Evolutionary conservation across 495 filamentous ascomycete genomes (phyloP).

Genomic region (Talaromyces borbonicus): DNA sequence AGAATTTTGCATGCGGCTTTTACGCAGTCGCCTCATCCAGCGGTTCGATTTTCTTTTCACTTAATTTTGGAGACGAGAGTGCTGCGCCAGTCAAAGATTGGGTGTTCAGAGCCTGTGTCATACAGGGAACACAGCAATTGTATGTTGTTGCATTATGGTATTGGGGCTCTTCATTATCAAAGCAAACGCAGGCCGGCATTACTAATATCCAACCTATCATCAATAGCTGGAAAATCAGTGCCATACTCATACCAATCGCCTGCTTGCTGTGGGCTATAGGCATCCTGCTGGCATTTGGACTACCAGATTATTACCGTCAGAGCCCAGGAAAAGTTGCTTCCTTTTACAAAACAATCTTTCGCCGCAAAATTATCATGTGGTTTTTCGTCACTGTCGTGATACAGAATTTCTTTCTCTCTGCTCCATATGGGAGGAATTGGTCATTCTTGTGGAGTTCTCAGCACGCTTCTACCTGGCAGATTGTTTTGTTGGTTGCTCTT

Average conservation of each 20-base stretch:
- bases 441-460: constrained; percentile 38
- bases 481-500: constrained; percentile 30
- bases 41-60: constrained; percentile 41
- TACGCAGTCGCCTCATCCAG: constrained; percentile 42
- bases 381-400: constrained; percentile 39
- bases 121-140: constrained; percentile 40
- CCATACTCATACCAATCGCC: constrained; percentile 34
- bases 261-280: constrained; percentile 34
- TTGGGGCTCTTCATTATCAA: constrained; percentile 37
- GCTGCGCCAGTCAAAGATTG: constrained; percentile 39
- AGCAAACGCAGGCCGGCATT: constrained; percentile 25
- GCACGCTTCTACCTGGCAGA: constrained; percentile 35
- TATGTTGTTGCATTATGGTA: constrained; percentile 45
- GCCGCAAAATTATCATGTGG: constrained; percentile 42
- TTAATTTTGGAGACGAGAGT: constrained; percentile 43
- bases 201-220: constrained; percentile 25
- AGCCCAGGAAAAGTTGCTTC: constrained; percentile 56
- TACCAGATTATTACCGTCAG: constrained; percentile 46
- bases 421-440: constrained; percentile 42
- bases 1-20: constrained; percentile 37
- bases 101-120: constrained; percentile 43
- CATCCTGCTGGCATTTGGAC: constrained; percentile 31
- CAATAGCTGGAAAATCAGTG: constrained; percentile 40
- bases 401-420: constrained; percentile 41
- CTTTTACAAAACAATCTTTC: constrained; percentile 38